These are phyloP conservation scores for Maudiozyma serrabonitensis DNA, from an alignment of 805 yeast species.

Conservation along the genomic window DNA sequence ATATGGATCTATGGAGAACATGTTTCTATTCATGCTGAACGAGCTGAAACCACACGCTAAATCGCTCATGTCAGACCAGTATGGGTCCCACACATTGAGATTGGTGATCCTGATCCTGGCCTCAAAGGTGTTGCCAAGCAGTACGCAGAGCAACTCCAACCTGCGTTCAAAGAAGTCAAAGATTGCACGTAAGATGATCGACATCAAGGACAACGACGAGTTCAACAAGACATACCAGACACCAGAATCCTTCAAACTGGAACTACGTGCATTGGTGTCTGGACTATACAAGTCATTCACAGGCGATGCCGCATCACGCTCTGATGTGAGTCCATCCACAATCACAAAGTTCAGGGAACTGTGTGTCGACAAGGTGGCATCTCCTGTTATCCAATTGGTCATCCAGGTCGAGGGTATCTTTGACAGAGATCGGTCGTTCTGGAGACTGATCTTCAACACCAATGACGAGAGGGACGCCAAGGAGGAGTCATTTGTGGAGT, in stretches of 20 bases:
- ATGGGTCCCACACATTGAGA: slow-evolving; percentile 83
- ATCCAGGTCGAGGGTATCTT: slow-evolving; percentile 74
- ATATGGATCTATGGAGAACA: slow-evolving; percentile 50
- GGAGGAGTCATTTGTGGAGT: slow-evolving; percentile 77
- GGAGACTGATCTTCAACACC: slow-evolving; percentile 54
- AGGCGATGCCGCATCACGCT: slow-evolving; percentile 18
- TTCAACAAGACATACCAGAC: slow-evolving; percentile 57
- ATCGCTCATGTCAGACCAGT: slow-evolving; percentile 60
- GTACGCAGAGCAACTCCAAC: slow-evolving; percentile 57
- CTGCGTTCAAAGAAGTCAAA: slow-evolving; percentile 76
- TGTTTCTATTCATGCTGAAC: slow-evolving; percentile 53
- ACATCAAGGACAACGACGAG: slow-evolving; percentile 68
- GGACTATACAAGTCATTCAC: slow-evolving; percentile 30
- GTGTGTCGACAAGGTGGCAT: slow-evolving; percentile 70
- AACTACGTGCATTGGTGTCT: slow-evolving; percentile 42
- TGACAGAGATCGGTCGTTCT: slow-evolving; percentile 60
- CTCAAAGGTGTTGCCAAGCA: slow-evolving; percentile 70
- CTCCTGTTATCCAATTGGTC: slow-evolving; percentile 77
- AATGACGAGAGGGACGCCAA: slow-evolving; percentile 43
- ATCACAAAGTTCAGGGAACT: slow-evolving; percentile 53
- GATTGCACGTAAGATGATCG: slow-evolving; percentile 89
- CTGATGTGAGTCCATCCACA: slow-evolving; percentile 26
- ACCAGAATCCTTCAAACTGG: slow-evolving; percentile 58
- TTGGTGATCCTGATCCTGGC: slow-evolving; percentile 59
- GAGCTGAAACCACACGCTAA: slow-evolving; percentile 55